phyloP scores from a whole-genome alignment of 2,329 filamentous ascomycete species.

The Cladosporium oxysporum region DNA sequence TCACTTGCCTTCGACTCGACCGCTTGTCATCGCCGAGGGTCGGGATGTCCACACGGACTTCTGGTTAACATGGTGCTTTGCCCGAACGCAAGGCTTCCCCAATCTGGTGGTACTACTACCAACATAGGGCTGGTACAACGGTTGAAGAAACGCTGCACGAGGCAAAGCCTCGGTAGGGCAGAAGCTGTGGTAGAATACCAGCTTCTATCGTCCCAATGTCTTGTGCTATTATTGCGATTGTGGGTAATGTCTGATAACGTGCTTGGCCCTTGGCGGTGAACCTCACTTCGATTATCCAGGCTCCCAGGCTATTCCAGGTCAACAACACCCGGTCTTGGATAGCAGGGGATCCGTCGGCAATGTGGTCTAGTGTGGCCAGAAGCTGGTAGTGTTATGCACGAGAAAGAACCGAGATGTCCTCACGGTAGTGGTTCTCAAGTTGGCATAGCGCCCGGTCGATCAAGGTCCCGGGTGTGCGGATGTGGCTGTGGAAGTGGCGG shows the following conservation, averaged over 20 bases:
- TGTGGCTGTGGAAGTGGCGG: conserved; percentile 1
- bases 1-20: not conserved
- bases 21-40: not conserved
- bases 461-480: conserved; percentile 1
- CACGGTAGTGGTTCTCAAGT: not conserved
- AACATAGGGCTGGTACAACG: not conserved
- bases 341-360: not conserved
- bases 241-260: not conserved
- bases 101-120: not conserved
- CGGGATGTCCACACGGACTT: not conserved
- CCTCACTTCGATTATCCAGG: not conserved
- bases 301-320: not conserved
- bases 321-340: not conserved
- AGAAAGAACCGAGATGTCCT: not conserved
- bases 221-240: not conserved
- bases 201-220: not conserved
- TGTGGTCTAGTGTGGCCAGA: not conserved
- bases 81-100: not conserved
- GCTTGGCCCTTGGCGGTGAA: not conserved
- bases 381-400: not conserved
- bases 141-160: not conserved
- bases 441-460: not conserved
- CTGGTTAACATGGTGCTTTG: not conserved
- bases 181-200: not conserved
- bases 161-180: not conserved